Base-by-base conservation (phyloP, 805 yeast species). In the Tetrapisispora arboricola region DNA sequence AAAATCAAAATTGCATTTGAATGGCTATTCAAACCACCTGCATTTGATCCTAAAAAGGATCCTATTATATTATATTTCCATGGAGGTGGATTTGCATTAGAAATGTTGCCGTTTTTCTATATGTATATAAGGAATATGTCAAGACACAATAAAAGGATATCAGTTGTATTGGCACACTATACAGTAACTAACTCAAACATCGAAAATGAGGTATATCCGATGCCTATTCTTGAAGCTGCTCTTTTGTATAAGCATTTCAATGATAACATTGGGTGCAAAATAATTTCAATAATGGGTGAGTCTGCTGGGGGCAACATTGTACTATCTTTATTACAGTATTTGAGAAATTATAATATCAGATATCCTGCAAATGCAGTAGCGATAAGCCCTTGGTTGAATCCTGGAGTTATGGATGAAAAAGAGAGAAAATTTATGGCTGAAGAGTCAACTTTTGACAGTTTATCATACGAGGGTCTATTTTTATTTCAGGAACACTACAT, bases 351-450 rank as follows among this genome's bases (percentile, higher is more conserved):
- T 20, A 26, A 34, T 4, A 20, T 37, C 27, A 21, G 6, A 1
- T n/a, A 43, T 11, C 60, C 60, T 10, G 36, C 42, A 18, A 49
- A 48, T 38, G 52, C 49, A 17, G 26, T 54, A n/a, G 44, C 41
- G 3, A 37, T 55, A 11, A 54, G 59, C 32, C 60, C 60, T 7
- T 55, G 60, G 60, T 41, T 50, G 18, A 51, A 55, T 38, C 50
- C 54, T n/a, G 41, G 51, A 1, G 25, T 19, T 5, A 11, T 33
- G 9, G 29, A 28, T 10, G 36, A 34, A 9, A 44, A 43, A 16
- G 46, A 44, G 17, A 12, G 29, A 8, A 16, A 15, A 18, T 30
- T 30, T n/a, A 36, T 37, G 30, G 18, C n/a, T 10, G 24, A 30
- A 19, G 10, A 24, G 8, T 42, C 41, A 32, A 10, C 22, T 12